These are phyloP conservation scores for Cryptococcus sp. DNA, from an alignment of 1,284 basidiomycete genomes.

Conservation along the genomic window DNA sequence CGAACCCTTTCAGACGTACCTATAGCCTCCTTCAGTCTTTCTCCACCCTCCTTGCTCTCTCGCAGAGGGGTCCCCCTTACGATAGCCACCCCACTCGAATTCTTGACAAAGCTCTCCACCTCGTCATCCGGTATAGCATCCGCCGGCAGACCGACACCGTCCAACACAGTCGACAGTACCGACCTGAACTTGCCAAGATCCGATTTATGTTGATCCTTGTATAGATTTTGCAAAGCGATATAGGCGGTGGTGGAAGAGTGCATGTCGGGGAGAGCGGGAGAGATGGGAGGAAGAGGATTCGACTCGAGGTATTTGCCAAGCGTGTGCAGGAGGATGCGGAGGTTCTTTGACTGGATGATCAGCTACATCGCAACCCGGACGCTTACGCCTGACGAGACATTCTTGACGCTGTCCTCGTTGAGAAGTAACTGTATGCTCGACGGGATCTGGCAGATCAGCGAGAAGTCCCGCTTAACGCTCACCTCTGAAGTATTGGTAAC, in stretches of 20 bases:
- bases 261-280: slow-evolving; percentile 85
- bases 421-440: slow-evolving; percentile 62
- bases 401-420: slow-evolving; percentile 54
- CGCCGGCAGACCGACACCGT: slow-evolving; percentile 27
- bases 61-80: slow-evolving; percentile 67
- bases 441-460: slow-evolving; percentile 52
- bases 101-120: slow-evolving; percentile 82
- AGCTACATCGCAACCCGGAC: not conserved
- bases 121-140: slow-evolving; percentile 51
- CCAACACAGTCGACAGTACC: slow-evolving; percentile 37
- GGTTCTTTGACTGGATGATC: slow-evolving; percentile 54
- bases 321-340: slow-evolving; percentile 81
- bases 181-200: slow-evolving; percentile 37
- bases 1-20: slow-evolving; percentile 50
- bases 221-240: slow-evolving; percentile 45
- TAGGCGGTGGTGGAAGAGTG: slow-evolving; percentile 83
- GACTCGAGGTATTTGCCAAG: slow-evolving; percentile 54
- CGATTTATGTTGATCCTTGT: slow-evolving; percentile 36
- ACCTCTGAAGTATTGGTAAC: slow-evolving; percentile 62
- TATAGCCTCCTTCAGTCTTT: slow-evolving; percentile 48
- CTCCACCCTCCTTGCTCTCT: slow-evolving; percentile 51
- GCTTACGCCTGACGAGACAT: slow-evolving; percentile 44
- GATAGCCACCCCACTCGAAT: slow-evolving; percentile 73
- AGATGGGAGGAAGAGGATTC: slow-evolving; percentile 55
- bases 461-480: slow-evolving; percentile 14